Evolutionary conservation across 768 basidiomycete genomes (phyloP).

Genomic region (Suillus luteus): DNA sequence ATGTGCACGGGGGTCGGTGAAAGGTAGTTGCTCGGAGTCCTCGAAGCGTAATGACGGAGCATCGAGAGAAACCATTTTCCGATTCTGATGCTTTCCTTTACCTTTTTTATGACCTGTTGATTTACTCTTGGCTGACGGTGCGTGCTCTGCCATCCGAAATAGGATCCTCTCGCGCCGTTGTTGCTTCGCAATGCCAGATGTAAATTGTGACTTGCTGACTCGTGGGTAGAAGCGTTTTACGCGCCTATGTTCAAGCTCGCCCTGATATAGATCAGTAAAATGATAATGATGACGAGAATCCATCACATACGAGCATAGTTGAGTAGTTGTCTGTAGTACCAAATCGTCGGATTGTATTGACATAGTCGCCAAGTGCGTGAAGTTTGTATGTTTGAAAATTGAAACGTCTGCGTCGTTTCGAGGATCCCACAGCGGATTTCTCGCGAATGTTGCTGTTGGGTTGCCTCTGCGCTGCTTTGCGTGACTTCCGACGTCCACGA

Average conservation of each 20-base stretch:
- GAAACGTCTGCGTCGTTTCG: background rate
- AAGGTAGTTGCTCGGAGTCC: too few species aligned
- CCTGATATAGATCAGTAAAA: slow-evolving; percentile 24
- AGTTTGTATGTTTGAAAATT: slow-evolving; percentile 34
- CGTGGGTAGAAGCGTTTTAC: slow-evolving; percentile 40
- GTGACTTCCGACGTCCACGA: slow-evolving; percentile 13
- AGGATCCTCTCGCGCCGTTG: slow-evolving; percentile 20
- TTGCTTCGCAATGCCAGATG: slow-evolving; percentile 32
- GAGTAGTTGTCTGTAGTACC: slow-evolving; percentile 40
- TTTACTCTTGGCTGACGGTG: too few species aligned
- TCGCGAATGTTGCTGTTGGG: background rate
- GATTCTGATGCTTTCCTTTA: too few species aligned
- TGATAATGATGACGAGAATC: background rate
- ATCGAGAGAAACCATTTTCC: too few species aligned
- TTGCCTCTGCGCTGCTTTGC: background rate
- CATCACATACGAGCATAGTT: slow-evolving; percentile 28
- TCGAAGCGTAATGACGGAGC: too few species aligned
- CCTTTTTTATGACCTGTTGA: too few species aligned
- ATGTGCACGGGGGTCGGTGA: too few species aligned
- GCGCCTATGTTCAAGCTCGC: slow-evolving; percentile 38
- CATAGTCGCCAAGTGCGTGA: slow-evolving; percentile 38
- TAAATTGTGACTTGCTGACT: slow-evolving; percentile 37
- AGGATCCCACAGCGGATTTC: too few species aligned
- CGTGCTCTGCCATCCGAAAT: background rate
- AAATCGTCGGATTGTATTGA: slow-evolving; percentile 23